Base-by-base conservation (phyloP, 345 rosid genomes). In the Sonneratia caseolaris region DNA sequence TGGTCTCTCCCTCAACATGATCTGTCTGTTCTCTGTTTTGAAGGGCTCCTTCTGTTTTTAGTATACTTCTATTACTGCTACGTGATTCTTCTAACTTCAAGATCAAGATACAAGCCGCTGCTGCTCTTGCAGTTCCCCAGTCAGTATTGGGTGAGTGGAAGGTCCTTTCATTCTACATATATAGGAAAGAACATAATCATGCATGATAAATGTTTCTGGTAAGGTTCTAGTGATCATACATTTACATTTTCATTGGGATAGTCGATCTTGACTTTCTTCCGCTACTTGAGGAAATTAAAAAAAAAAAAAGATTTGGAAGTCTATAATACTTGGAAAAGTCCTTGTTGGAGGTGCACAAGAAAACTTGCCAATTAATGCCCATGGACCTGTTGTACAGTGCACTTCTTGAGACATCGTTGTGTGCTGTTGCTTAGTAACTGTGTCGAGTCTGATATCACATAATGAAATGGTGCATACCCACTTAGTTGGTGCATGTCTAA, bases 31-130 rank as follows among this genome's bases (percentile, higher is more conserved):
- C 12, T 72, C 42, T 64, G 22, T 68, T 49, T 55, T 72, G 64
- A 85, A 91, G 99, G 99, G 90, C 92, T 76, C 88, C 99, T 70
- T 88, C 93, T 66, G 86, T 90, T 80, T 95, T 95, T 76, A 86
- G 97, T 75, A 78, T 89, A 74, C 91, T 92, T 64, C 82, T 92
- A 61, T 78, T 90, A 70, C 83, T 95, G 21, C 84, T 90, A 62
- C 96, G 97, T 64, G 96, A 90, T 82, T 90, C 99, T 75, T 88
- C 96, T 45, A 95, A 95, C 76, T 92, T 85, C 76, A 92, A 95
- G 85, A 90, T 95, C 80, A 85, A 92, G 83, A 95, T 95, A 83
- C 97, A 92, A 84, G 99, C 97, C 73, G 97, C 96, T 72, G 87
- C 97, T 73, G 99, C 99, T 42, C 84, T 94, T 76, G 88, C 97